phyloP scores from a whole-genome alignment of 768 basidiomycete species.

The Amanita brunnescens region DNA sequence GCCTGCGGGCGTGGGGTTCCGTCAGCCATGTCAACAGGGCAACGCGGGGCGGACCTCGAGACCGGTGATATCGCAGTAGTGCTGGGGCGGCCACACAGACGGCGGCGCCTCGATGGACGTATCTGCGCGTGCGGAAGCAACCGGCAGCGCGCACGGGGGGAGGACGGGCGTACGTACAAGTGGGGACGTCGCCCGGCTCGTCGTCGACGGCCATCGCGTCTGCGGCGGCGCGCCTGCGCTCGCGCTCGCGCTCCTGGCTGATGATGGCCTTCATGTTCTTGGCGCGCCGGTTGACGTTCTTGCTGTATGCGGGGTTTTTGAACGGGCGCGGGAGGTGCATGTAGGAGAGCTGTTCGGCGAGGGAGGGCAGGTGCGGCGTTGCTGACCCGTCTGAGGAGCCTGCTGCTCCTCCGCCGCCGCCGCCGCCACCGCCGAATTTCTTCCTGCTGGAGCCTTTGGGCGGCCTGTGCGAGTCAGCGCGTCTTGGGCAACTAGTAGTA shows the following conservation, averaged over 20 bases:
- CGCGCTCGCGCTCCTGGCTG: slow-evolving; percentile 70
- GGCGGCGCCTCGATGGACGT: slow-evolving; percentile 81
- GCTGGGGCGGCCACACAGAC: slow-evolving; percentile 64
- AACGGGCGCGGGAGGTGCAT: slow-evolving; percentile 64
- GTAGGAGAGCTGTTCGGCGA: slow-evolving; percentile 65
- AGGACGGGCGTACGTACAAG: no score
- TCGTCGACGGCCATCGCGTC: slow-evolving; percentile 17
- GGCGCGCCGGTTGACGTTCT: slow-evolving; percentile 62
- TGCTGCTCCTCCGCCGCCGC: no score
- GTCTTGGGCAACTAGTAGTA: no score
- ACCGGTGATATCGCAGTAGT: slow-evolving; percentile 84
- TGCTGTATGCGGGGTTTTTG: slow-evolving; percentile 64
- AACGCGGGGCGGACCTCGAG: slow-evolving; percentile 43
- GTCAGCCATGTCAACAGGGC: background rate
- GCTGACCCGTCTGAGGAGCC: slow-evolving; percentile 38
- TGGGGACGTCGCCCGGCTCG: slow-evolving; percentile 41
- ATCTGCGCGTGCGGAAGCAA: slow-evolving; percentile 49
- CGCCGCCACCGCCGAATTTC: slow-evolving; percentile 23
- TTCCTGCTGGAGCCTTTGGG: slow-evolving; percentile 35
- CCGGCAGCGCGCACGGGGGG: no score
- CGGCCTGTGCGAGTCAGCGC: slow-evolving; percentile 32
- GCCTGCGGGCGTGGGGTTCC: slow-evolving; percentile 37
- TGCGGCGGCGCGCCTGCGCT: slow-evolving; percentile 76
- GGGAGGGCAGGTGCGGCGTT: slow-evolving; percentile 30
- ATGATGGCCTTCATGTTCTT: slow-evolving; percentile 78